Percentiles rank a stretch among this genome's conserved stretches.
These are phyloP conservation scores for Prunus armeniaca DNA, from an alignment of 306 rosid genomes.

Conservation along the genomic window DNA sequence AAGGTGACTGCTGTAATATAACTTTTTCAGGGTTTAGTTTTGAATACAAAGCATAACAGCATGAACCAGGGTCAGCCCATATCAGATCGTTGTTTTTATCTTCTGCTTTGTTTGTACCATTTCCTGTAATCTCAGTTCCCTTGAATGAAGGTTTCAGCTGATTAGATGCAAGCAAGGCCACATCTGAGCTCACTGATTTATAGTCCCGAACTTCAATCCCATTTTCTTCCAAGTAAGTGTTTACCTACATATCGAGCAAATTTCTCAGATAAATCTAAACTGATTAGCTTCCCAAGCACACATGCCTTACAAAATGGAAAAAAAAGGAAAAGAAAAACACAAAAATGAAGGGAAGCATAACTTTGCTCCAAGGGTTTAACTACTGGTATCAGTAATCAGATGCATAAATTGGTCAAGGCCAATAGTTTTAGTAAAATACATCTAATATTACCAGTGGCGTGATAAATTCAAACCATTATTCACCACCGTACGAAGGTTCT, in stretches of 20 bases:
- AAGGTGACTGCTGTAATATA: constrained; percentile 80
- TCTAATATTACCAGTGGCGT: neutral
- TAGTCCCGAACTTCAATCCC: constrained; percentile 85
- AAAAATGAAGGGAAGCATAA: neutral
- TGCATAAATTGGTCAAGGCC: neutral
- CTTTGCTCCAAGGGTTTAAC: neutral
- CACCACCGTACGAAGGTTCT: neutral
- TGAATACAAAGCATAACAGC: constrained; percentile 81
- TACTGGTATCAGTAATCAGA: neutral
- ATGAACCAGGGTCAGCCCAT: constrained; percentile 90
- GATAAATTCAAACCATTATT: neutral
- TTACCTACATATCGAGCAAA: constrained; percentile 52
- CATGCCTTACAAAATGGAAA: neutral
- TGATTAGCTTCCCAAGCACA: neutral
- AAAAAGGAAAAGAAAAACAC: neutral
- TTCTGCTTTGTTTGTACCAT: constrained; percentile 43
- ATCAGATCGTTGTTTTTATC: constrained; percentile 41
- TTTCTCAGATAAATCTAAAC: constrained; percentile 1
- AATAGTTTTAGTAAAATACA: too few relatives aligned
- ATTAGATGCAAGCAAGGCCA: constrained; percentile 56
- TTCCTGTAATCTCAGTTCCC: constrained; percentile 33
- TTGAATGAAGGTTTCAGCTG: constrained; percentile 44
- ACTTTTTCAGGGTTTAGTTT: constrained; percentile 62
- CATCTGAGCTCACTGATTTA: constrained; percentile 62
- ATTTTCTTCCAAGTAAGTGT: constrained; percentile 54